These are phyloP conservation scores for Magnolia officinalis DNA, from an alignment of 164 flowering plant species.

Conservation along the genomic window DNA sequence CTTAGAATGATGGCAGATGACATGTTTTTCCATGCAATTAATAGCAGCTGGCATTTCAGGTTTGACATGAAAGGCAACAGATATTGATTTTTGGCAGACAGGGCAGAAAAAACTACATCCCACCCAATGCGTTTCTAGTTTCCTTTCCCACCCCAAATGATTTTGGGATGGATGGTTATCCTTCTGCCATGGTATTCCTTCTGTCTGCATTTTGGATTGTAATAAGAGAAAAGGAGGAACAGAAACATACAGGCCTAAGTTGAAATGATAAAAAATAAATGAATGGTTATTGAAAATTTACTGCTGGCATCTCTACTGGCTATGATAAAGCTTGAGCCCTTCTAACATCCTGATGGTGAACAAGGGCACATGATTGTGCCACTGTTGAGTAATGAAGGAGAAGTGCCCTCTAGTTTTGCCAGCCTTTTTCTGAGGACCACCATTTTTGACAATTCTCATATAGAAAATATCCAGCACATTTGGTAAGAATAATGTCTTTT, in stretches of 20 bases:
- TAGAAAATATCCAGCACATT: not conserved
- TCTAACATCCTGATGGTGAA: not conserved
- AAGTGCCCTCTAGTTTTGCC: not conserved
- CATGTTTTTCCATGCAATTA: too few relatives aligned
- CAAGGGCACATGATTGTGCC: not conserved
- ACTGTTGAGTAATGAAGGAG: not conserved
- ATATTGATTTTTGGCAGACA: too few relatives aligned
- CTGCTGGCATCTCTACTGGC: not conserved
- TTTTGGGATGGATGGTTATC: too few relatives aligned
- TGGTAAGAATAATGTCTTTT: constrained; percentile 4
- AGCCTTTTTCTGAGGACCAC: not conserved
- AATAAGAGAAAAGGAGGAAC: not conserved
- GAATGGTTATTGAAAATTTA: not conserved
- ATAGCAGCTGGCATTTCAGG: too few relatives aligned
- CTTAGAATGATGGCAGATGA: too few relatives aligned
- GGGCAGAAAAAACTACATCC: too few relatives aligned
- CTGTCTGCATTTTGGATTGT: not conserved
- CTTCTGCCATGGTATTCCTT: too few relatives aligned
- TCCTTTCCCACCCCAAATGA: too few relatives aligned
- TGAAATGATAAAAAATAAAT: too few relatives aligned
- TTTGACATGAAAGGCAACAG: too few relatives aligned
- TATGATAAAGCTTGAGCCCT: not conserved
- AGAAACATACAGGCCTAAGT: not conserved
- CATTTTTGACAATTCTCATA: not conserved
- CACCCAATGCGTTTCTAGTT: too few relatives aligned